Evolutionary conservation across 106 monocot species (phyloP).

Genomic region (Posidonia australis): DNA sequence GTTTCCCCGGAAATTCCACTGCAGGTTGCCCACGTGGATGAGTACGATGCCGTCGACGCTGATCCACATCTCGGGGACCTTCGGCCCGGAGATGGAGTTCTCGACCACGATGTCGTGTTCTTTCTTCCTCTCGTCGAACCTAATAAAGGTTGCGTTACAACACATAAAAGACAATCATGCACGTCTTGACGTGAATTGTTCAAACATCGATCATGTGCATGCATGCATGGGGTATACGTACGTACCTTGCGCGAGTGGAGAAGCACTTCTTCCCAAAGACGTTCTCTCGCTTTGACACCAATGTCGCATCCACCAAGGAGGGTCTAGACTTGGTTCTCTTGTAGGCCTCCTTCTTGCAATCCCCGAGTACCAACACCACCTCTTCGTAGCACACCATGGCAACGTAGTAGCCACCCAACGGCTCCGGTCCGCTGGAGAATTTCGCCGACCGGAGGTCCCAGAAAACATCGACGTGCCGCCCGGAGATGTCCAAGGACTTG

Average conservation of each 20-base stretch:
- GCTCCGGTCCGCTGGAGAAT: constrained; percentile 60
- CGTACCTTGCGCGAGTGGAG: constrained; percentile 27
- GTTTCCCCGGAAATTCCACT: constrained; percentile 91
- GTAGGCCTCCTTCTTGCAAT: constrained; percentile 79
- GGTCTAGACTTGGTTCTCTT: constrained; percentile 69
- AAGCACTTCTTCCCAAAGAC: constrained; percentile 57
- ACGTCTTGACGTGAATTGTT: too few species aligned
- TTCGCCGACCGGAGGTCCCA: constrained; percentile 90
- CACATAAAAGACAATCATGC: neutral
- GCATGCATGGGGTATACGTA: too few species aligned
- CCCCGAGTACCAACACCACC: constrained; percentile 64
- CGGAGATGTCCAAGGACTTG: constrained; percentile 44
- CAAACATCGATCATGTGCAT: too few species aligned
- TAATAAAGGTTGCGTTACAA: neutral
- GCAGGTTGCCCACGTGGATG: constrained; percentile 61
- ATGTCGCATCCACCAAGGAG: constrained; percentile 39
- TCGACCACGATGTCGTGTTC: constrained; percentile 82
- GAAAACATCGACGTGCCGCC: constrained; percentile 40
- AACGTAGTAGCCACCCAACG: constrained; percentile 55
- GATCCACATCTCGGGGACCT: constrained; percentile 83
- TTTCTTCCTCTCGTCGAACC: constrained; percentile 36
- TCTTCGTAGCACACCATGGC: constrained; percentile 64
- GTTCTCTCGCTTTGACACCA: constrained; percentile 58
- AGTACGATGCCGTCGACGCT: constrained; percentile 56
- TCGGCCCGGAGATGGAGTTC: constrained; percentile 33